Evolutionary conservation across 1,284 basidiomycete species (phyloP).

Genomic region (Spongispora temasekensis): DNA sequence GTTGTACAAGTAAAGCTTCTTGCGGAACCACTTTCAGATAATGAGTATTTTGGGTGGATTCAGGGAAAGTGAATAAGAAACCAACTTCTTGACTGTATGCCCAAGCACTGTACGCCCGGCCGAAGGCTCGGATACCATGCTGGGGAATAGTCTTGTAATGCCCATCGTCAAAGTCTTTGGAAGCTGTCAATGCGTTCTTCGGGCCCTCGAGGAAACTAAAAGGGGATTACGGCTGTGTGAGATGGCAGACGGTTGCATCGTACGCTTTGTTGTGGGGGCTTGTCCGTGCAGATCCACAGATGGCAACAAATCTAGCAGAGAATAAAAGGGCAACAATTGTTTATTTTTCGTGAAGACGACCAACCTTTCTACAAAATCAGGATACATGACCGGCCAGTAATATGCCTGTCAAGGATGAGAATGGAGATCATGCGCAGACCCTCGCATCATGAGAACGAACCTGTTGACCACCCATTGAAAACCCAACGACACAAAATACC

Average conservation of each 20-base stretch:
- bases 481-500: slow-evolving; percentile 28
- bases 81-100: slow-evolving; percentile 56
- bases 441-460: slow-evolving; percentile 24
- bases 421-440: background rate
- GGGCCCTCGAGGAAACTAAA: slow-evolving; percentile 60
- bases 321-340: background rate
- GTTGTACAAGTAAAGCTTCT: slow-evolving; percentile 46
- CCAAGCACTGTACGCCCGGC: slow-evolving; percentile 60
- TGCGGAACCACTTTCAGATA: slow-evolving; percentile 52
- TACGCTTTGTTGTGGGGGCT: slow-evolving; percentile 63
- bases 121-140: slow-evolving; percentile 55
- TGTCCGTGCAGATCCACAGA: slow-evolving; percentile 62
- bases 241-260: slow-evolving; percentile 8
- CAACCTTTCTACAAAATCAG: slow-evolving; percentile 56
- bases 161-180: slow-evolving; percentile 57
- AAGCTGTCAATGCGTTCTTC: slow-evolving; percentile 55
- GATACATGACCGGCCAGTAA: slow-evolving; percentile 61
- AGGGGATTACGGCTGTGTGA: background rate
- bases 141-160: slow-evolving; percentile 52
- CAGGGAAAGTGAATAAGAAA: background rate
- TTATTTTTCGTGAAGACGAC: background rate
- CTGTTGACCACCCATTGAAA: slow-evolving; percentile 65
- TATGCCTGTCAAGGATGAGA: slow-evolving; percentile 45
- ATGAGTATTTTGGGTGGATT: background rate
- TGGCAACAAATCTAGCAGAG: slow-evolving; percentile 46